Base-by-base conservation (phyloP, 306 rosid species). In the Ammopiptanthus mongolicus region DNA sequence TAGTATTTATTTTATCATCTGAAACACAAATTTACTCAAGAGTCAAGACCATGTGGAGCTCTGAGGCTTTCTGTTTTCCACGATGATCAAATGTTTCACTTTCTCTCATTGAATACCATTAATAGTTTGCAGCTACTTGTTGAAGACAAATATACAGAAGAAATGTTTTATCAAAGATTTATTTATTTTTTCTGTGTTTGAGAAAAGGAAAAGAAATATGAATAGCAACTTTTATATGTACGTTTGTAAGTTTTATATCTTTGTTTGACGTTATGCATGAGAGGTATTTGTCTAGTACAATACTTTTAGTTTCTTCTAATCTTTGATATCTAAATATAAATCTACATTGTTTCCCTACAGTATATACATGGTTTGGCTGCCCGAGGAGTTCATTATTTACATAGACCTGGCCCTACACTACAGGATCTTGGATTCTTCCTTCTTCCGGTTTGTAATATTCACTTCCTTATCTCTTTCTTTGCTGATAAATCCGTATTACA, bases 341-440 rank as follows among this genome's bases (percentile, higher is more conserved):
- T 53, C 39, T 76, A 8, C 61, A 56, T 62, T 74, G 84, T 29
- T 87, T 76, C 31, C 44, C 52, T 52, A 42, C 92, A 96, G 99
- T 96, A 96, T 62, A 78, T 96, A 58, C 99, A 96, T 80, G 99
- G 98, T 83, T 79, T 96, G 79, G 97, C 98, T 85, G 99, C 99
- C 57, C 85, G 86, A 53, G 99, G 99, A 73, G 97, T 96, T 83
- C 99, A 96, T 78, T 96, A 90, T 81, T 81, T 96, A 34, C 99
- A 96, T 83, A 87, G 85, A 71, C 97, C 99, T 3, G 99, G 98
- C 62, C 96, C 98, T 58, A 76, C 85, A 2, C 93, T 96, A 65
- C 99, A 96, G 87, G 99, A 96, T 75, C 82, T 84, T 76, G 99
- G 99, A 29, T 96, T 90, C 86, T 53, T 75, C 9, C 81, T 96